A percentile compares a stretch with the other conserved stretches of the same genome.
Evolutionary conservation across 345 rosid species (phyloP).

Genomic region (Punica granatum): DNA sequence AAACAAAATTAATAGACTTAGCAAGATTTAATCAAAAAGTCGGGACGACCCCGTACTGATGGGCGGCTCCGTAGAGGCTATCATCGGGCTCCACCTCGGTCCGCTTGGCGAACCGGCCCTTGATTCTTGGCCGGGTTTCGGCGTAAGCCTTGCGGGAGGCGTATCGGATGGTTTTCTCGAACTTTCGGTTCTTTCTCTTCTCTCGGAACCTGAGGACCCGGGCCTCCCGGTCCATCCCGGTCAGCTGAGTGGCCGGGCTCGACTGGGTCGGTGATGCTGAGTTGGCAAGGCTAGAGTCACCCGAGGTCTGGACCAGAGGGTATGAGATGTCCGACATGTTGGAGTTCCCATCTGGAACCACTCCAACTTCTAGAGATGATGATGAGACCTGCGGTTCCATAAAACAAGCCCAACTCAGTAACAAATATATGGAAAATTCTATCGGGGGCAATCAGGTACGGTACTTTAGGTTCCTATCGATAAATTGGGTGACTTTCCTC

Average conservation of each 20-base stretch:
- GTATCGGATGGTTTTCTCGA: conserved; percentile 94
- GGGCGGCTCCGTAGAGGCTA: conserved; percentile 16
- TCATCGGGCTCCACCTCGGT: conserved; percentile 38
- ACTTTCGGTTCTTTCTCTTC: conserved; percentile 91
- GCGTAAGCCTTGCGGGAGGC: conserved; percentile 94
- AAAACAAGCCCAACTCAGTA: background rate
- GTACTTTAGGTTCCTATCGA: background rate
- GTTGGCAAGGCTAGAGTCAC: conserved; percentile 20
- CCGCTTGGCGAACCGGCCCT: conserved; percentile 89
- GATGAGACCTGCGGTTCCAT: conserved; percentile 54
- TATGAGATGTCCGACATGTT: conserved; percentile 52
- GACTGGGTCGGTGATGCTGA: conserved; percentile 10
- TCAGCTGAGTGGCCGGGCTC: conserved; percentile 26
- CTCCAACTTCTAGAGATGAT: conserved; percentile 72
- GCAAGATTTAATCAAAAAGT: conserved; percentile 22
- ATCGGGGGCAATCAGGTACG: background rate
- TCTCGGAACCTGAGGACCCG: conserved; percentile 89
- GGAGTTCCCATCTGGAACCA: conserved; percentile 72
- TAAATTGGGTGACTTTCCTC: conserved; percentile 1
- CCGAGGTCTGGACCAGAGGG: conserved; percentile 33
- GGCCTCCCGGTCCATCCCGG: conserved; percentile 76
- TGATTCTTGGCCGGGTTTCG: conserved; percentile 88
- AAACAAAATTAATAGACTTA: background rate
- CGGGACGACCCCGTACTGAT: conserved; percentile 74
- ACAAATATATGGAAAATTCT: background rate